Percentiles rank a stretch among this genome's conserved stretches.
These are phyloP conservation scores for Penicillium concentricum DNA, from an alignment of 2,329 filamentous ascomycete genomes.

Conservation along the genomic window DNA sequence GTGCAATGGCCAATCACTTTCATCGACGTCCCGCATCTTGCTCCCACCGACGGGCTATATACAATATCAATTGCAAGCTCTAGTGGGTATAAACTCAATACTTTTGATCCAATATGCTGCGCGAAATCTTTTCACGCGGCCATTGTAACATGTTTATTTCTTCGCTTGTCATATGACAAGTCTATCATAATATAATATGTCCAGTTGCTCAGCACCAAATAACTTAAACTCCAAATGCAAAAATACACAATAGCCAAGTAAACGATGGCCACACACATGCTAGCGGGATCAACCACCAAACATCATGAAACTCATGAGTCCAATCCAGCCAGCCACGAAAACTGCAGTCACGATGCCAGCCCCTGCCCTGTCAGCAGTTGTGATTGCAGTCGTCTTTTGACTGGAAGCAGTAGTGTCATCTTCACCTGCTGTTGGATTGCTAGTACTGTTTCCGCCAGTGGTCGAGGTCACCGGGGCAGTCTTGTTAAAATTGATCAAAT, in stretches of 20 bases:
- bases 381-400: constrained; percentile 12
- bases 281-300: constrained; percentile 19
- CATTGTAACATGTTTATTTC: too few relatives aligned
- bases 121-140: background rate
- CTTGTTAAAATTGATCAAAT: constrained; percentile 47
- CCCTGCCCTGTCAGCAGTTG: constrained; percentile 37
- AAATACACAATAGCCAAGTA: background rate
- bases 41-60: background rate
- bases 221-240: background rate
- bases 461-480: constrained; percentile 45
- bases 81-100: background rate
- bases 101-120: background rate
- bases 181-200: background rate
- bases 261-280: background rate
- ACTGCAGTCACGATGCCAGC: constrained; percentile 39
- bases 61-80: background rate
- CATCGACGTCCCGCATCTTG: background rate
- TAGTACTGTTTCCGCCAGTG: constrained; percentile 57
- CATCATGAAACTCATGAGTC: constrained; percentile 35
- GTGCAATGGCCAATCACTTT: background rate
- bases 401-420: constrained; percentile 6
- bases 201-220: background rate
- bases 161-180: background rate
- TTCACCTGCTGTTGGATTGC: constrained; percentile 38
- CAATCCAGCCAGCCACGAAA: constrained; percentile 29